Evolutionary conservation across 306 rosid species (phyloP).

Genomic region (Acacia crassicarpa): DNA sequence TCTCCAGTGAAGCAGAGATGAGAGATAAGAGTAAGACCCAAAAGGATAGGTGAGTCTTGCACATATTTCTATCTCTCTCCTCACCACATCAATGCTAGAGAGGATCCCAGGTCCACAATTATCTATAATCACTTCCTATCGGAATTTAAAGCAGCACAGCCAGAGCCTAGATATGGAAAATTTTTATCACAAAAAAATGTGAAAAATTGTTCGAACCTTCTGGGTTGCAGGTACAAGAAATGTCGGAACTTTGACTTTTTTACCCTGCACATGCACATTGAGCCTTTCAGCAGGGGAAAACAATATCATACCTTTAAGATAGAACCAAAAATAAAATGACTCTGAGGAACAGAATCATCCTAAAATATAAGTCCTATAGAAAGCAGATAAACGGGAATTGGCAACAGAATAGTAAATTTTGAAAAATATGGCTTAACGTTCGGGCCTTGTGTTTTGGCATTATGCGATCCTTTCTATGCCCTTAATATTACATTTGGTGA

Average conservation of each 20-base stretch:
- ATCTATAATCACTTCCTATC: constrained; percentile 16
- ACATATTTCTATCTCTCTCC: background rate
- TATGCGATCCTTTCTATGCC: background rate
- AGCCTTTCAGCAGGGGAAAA: constrained; percentile 17
- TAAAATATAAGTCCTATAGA: background rate
- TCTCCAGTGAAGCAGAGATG: background rate
- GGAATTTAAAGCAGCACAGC: background rate
- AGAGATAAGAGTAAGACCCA: background rate
- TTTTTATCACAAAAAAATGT: background rate
- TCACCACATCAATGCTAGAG: background rate
- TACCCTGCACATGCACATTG: constrained; percentile 59
- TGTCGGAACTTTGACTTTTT: constrained; percentile 93
- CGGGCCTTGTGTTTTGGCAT: background rate
- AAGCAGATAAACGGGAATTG: background rate
- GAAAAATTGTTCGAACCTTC: constrained; percentile 55
- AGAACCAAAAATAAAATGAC: background rate
- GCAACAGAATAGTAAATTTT: background rate
- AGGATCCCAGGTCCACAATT: background rate
- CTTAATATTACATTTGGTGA: background rate
- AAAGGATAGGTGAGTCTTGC: background rate
- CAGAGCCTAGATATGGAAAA: background rate
- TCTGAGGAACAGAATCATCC: background rate
- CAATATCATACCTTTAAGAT: background rate
- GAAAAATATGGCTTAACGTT: background rate
- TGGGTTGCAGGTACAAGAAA: constrained; percentile 99